Base-by-base conservation (phyloP, 2,329 filamentous ascomycete species). In the Pseudogymnoascus destructans region DNA sequence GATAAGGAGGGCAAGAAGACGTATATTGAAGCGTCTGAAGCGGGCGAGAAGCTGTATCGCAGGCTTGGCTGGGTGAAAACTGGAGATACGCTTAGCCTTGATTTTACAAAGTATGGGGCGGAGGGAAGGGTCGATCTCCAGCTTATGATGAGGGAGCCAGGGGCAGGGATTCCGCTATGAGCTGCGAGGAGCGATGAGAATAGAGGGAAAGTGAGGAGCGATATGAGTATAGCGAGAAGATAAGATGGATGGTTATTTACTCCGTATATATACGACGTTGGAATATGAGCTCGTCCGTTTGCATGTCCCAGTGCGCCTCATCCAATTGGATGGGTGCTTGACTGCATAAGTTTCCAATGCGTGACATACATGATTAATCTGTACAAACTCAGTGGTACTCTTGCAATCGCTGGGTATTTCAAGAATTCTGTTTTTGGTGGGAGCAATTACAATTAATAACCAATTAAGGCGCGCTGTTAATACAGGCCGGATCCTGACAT, bases 1-100 rank as follows among this genome's bases (percentile, higher is more conserved):
- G 72, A 74, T 58, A 55, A 60, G 3, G 65, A 68, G 30, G 68
- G 66, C 3, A 64, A 68, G 52, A 67, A 63, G 57, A 63, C 64
- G 1, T 73, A 71, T 58, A 65, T 74, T 23, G 73, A 74, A 63
- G 70, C 71, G 11, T 72, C 72, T 6, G 59, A 63, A 1, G 63
- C 61, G 0, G 72, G 71, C 1, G 66, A 66, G 55, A 67, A 66
- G 7, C 23, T 75, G 11, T 75, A 75, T 60, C 63, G 66, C 60
- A 70, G 69, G 60, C 57, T 72, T 5, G 72, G 72, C 7, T 75
- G 71, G 58, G 64, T 72, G 1, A 71, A 73, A 32, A 56, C 32
- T 36, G 30, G 30, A 9, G 54, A 56, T 35, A 36, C 17, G 9
- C 1, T 52, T 19, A 52, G 46, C 15, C 9, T 52, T 56, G 54